Base-by-base conservation (phyloP, 2,329 filamentous ascomycete species). In the Zasmidium cellare region DNA sequence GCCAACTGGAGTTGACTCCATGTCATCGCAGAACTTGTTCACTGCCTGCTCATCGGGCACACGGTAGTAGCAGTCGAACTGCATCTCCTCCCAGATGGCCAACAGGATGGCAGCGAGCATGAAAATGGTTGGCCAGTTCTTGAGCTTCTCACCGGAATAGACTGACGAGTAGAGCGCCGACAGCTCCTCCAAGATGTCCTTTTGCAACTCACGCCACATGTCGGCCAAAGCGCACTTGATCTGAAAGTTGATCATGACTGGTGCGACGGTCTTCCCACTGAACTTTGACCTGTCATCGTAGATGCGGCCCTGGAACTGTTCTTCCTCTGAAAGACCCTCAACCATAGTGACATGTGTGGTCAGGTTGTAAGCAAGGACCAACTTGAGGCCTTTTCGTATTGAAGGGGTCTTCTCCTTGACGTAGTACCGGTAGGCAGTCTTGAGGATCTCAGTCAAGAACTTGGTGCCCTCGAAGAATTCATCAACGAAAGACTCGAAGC, bases 231-330 rank as follows among this genome's bases (percentile, higher is more conserved):
- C 92, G 70, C 90, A 94, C 84, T 97, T 97, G 81, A 97, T 92
- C 80, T 97, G 91, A 85, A 97, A 97, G 82, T 97, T 97, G 84
- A 97, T 96, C 92, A 97, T 96, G 72, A 97, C 92, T 12, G 93
- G 93, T 16, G 93, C 93, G 62, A 96, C 87, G 35, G 89, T 92
- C 80, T 93, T 93, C 71, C 92, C 92, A 68, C 84, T 88, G 81
- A 89, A 97, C 74, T 91, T 94, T 65, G 91, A 96, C 54, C 88
- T 85, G 69, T 90, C 86, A 69, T 94, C 90, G 52, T 93, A 87
- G 64, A 97, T 93, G 78, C 90, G 88, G 64, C 92, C 93, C 55
- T 90, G 82, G 72, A 92, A 81, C 22, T 81, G 78, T 62, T 91
- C 86, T 70, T 96, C 91, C 14, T 91, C 87, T 19, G 90, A 90